Evolutionary conservation across 805 yeast species (phyloP), one percentile per base, ranked within the genome.

Genomic region (Pichia scutulata): DNA sequence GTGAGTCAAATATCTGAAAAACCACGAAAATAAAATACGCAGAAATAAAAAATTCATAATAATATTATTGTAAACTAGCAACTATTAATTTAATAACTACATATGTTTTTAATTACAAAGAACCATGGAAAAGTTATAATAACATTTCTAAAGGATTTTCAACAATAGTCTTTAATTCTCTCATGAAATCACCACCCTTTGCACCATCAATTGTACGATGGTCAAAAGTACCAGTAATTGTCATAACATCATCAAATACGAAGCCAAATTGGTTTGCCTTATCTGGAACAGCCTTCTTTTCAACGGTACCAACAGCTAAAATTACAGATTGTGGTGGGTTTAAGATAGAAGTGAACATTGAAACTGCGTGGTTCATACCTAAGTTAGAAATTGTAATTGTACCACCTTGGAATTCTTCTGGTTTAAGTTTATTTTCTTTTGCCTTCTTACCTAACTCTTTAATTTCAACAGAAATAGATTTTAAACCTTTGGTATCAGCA

Each of bases 361-460:
- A 77, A 44, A 92, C 97, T 50, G 99, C 98, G 52, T 74, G 80
- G 82, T 93, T 93, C 99, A 93, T 93, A 68, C 99, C 99, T 78
- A 93, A 77, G 84, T 93, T 93, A 58, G 98, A 93, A 66, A 93
- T 92, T 69, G 97, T 89, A 70, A 93, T 88, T 61, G 99, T 90
- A 67, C 99, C 99, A 63, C 99, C 99, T 79, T 89, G 96, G 84
- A 86, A 93, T 75, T 93, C 99, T 70, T 89, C 95, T 56, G 99
- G 99, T 58, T 73, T 66, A 69, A 93, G 82, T 77, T 92, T 93
- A 73, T 89, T 89, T 53, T 78, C 89, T 72, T 92, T 89, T 55
- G 99, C 99, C 72, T 93, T 88, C 78, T 86, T 86, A 60, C 97
- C 98, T 60, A 93, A 78, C 60, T 86, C 97, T 77, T 93, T 93